phyloP scores from a whole-genome alignment of 2,329 filamentous ascomycete species.

The Neocatenulostroma microsporum region DNA sequence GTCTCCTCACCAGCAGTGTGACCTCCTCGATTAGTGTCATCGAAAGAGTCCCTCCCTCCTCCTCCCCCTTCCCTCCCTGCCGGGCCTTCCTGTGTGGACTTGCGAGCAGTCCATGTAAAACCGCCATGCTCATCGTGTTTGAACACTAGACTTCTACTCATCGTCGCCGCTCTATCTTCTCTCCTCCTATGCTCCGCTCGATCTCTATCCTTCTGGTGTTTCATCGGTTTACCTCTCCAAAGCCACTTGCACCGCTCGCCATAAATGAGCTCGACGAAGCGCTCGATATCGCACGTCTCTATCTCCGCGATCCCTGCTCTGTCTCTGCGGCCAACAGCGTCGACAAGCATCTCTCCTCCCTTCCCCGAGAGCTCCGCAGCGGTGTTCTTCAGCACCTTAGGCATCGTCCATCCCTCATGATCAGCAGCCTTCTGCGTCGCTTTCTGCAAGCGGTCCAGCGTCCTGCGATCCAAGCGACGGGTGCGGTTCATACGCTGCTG shows the following conservation, averaged over 20 bases:
- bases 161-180: conserved; percentile 10
- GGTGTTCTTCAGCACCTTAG: conserved; percentile 88
- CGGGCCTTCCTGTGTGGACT: conserved; percentile 39
- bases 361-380: conserved; percentile 91
- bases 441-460: conserved; percentile 69
- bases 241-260: conserved; percentile 91
- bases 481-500: conserved; percentile 71
- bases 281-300: conserved; percentile 83
- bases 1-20: conserved; percentile 28
- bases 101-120: conserved; percentile 41
- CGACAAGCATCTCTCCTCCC: conserved; percentile 87
- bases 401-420: conserved; percentile 85
- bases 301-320: conserved; percentile 87
- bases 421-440: conserved; percentile 82
- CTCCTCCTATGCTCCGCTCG: conserved; percentile 10
- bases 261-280: conserved; percentile 66
- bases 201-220: conserved; percentile 34
- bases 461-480: conserved; percentile 72
- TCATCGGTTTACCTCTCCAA: conserved; percentile 83
- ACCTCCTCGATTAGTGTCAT: too few relatives aligned
- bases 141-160: conserved; percentile 40
- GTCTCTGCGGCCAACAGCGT: conserved; percentile 77
- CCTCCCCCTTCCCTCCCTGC: background rate
- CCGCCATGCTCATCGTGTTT: conserved; percentile 50
- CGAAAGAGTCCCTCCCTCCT: background rate